Percentiles rank a stretch among this genome's conserved stretches.
Evolutionary conservation across 495 filamentous ascomycete species (phyloP).

Genomic region (Stereocaulon alpinum): DNA sequence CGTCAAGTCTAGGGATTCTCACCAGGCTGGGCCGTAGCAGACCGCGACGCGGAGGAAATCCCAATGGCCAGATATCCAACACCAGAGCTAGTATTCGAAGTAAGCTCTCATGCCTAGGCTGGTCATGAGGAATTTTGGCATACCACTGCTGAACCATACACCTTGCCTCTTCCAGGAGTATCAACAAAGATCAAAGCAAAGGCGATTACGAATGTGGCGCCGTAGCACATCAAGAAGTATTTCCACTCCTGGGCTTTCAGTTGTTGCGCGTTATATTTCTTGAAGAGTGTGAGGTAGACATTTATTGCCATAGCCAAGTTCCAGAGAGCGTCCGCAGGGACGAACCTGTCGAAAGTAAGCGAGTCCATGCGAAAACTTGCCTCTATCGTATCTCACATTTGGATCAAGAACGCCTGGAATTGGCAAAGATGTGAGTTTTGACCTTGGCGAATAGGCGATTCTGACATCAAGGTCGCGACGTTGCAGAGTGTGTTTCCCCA

Average conservation of each 20-base stretch:
- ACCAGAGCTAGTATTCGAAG: conserved; percentile 51
- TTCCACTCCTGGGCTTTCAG: conserved; percentile 61
- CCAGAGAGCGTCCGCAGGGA: conserved; percentile 73
- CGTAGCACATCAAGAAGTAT: conserved; percentile 66
- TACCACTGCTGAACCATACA: conserved; percentile 68
- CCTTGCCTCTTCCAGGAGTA: conserved; percentile 35
- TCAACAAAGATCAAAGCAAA: conserved; percentile 58
- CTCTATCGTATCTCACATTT: conserved; percentile 45
- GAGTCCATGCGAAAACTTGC: not conserved
- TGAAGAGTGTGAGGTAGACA: conserved; percentile 79
- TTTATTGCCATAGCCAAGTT: conserved; percentile 82
- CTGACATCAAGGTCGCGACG: conserved; percentile 65
- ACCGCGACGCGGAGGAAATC: conserved; percentile 62
- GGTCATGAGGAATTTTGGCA: not conserved
- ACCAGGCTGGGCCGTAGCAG: conserved; percentile 84
- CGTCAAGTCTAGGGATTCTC: conserved; percentile 15
- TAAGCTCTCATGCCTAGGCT: not conserved
- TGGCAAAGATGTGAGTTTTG: conserved; percentile 51
- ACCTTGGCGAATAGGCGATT: conserved; percentile 39
- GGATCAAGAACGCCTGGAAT: conserved; percentile 66
- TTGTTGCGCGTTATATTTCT: conserved; percentile 57
- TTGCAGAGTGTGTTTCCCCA: conserved; percentile 79
- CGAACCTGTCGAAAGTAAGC: conserved; percentile 43
- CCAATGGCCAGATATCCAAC: conserved; percentile 63
- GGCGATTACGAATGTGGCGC: conserved; percentile 60